Conservation (phyloP, 305 asterid species). For the Coffea humblotiana region DNA sequence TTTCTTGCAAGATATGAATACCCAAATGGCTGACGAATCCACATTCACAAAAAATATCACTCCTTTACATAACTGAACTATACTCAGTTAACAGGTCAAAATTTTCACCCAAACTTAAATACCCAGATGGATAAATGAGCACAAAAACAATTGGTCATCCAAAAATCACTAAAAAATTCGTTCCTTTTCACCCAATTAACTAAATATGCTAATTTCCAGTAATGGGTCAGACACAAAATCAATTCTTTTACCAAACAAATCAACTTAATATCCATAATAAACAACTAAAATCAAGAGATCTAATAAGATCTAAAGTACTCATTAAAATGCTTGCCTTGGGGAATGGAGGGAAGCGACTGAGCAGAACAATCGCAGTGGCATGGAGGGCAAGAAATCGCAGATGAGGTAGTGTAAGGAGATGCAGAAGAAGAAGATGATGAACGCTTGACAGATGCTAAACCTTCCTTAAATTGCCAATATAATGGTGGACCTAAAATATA, state of each 20-base stretch:
- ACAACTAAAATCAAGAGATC: constrained; percentile 16
- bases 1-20: neutral
- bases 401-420: constrained; percentile 35
- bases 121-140: neutral
- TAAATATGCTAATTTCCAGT: neutral
- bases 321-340: constrained; percentile 34
- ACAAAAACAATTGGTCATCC: neutral
- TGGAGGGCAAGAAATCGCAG: constrained; percentile 41
- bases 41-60: neutral
- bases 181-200: neutral
- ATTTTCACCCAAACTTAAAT: neutral
- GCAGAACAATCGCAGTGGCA: constrained; percentile 57
- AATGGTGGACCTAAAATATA: constrained; percentile 60
- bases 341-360: constrained; percentile 48
- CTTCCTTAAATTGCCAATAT: constrained; percentile 61
- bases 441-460: constrained; percentile 38
- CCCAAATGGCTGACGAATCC: neutral
- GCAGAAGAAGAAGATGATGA: constrained; percentile 35
- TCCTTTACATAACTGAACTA: neutral
- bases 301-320: constrained; percentile 25
- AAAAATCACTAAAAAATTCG: too few species aligned
- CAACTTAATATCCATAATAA: neutral
- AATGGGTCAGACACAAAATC: neutral
- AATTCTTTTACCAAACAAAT: neutral
- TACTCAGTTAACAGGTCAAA: neutral